Percentiles rank a stretch among this genome's conserved stretches.
phyloP scores from a whole-genome alignment of 257 asterid genomes.

The Ocimum tenuiflorum region DNA sequence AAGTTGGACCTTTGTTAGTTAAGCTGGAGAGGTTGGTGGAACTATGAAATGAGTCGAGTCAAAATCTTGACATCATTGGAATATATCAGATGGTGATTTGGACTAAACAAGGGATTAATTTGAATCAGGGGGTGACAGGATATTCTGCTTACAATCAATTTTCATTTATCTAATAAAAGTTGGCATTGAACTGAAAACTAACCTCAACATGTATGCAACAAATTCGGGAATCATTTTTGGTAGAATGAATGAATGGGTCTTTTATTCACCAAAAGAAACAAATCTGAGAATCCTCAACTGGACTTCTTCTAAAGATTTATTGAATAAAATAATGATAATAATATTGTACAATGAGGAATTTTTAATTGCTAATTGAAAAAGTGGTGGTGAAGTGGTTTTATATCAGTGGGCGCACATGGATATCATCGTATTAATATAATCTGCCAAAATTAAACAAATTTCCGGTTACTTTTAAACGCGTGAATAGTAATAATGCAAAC shows the following conservation, averaged over 20 bases:
- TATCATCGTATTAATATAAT: background rate
- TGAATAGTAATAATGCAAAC: background rate
- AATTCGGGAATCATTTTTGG: constrained; percentile 9
- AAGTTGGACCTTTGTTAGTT: constrained; percentile 8
- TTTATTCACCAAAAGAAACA: constrained; percentile 11
- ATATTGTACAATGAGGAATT: background rate
- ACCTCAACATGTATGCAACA: constrained; percentile 9
- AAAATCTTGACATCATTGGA: background rate
- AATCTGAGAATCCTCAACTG: background rate
- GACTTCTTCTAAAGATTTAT: background rate
- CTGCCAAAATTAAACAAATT: background rate
- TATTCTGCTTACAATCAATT: background rate
- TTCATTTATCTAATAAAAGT: background rate
- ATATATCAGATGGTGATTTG: background rate
- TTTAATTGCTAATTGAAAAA: background rate
- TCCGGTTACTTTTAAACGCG: background rate
- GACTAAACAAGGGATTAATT: constrained; percentile 5
- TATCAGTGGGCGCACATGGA: background rate
- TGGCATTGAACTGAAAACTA: constrained; percentile 14
- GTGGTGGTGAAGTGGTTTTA: background rate
- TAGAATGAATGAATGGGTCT: background rate
- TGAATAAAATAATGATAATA: background rate
- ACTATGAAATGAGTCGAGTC: constrained; percentile 7
- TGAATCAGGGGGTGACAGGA: constrained; percentile 15
- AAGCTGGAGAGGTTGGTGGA: background rate